Evolutionary conservation across 768 basidiomycete species (phyloP).

Genomic region (Pisolithus orientalis): DNA sequence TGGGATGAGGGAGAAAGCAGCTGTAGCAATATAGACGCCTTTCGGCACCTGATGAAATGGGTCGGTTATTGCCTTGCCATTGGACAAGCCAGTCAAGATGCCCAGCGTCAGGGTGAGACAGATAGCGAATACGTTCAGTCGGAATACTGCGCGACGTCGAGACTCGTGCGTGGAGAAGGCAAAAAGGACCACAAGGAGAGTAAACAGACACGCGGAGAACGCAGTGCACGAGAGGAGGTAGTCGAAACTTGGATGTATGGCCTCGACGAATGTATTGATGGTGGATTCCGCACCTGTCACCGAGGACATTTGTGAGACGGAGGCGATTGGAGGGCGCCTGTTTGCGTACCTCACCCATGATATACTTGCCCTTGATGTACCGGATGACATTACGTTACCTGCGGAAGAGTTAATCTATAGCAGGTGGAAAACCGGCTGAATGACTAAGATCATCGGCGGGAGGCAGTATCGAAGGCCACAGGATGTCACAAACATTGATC

Average conservation of each 20-base stretch:
- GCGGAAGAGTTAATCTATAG: too few species aligned
- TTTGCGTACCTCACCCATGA: background rate
- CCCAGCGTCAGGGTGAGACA: constrained; percentile 21
- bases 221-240: constrained; percentile 23
- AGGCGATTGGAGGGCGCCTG: too few species aligned
- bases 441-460: too few species aligned
- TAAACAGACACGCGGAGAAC: constrained; percentile 25
- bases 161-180: constrained; percentile 25
- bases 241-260: constrained; percentile 11
- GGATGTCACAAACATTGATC: too few species aligned
- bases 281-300: background rate
- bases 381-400: too few species aligned
- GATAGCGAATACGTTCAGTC: constrained; percentile 25
- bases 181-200: constrained; percentile 28
- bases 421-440: too few species aligned
- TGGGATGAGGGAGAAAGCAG: constrained; percentile 19
- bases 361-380: background rate
- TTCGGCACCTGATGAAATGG: constrained; percentile 14
- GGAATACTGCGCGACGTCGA: constrained; percentile 26
- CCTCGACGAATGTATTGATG: constrained; percentile 10
- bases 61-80: constrained; percentile 4
- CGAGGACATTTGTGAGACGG: background rate
- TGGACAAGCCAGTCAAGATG: constrained; percentile 12
- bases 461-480: too few species aligned
- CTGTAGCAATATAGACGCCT: constrained; percentile 14